Evolutionary conservation across 2,329 filamentous ascomycete genomes (phyloP).

Genomic region (Graphilbum ipis-grandicollis): DNA sequence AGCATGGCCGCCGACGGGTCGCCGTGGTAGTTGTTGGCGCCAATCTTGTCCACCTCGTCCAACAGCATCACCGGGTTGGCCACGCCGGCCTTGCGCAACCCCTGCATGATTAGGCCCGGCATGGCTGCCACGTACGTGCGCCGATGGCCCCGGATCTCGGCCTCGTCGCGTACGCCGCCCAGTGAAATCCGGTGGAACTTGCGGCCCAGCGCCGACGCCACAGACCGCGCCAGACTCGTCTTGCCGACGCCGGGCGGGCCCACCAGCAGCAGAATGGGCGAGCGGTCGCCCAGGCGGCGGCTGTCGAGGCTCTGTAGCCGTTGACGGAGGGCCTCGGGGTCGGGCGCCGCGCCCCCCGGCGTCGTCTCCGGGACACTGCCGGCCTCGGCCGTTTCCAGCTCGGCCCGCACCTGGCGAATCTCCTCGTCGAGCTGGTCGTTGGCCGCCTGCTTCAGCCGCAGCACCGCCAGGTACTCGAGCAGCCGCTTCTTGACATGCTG

Average conservation of each 20-base stretch:
- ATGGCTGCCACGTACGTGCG: slow-evolving; percentile 98
- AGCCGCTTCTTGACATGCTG: slow-evolving; percentile 95
- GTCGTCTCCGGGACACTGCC: slow-evolving; percentile 37
- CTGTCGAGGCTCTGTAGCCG: slow-evolving; percentile 53
- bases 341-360: not conserved
- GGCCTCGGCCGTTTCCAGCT: slow-evolving; percentile 25
- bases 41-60: slow-evolving; percentile 96
- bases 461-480: slow-evolving; percentile 88
- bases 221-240: slow-evolving; percentile 83
- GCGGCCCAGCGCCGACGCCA: slow-evolving; percentile 77
- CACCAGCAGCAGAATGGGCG: slow-evolving; percentile 82
- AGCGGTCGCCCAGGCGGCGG: slow-evolving; percentile 83
- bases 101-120: slow-evolving; percentile 88
- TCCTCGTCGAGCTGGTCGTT: slow-evolving; percentile 71
- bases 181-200: slow-evolving; percentile 97
- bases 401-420: slow-evolving; percentile 49
- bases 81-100: slow-evolving; percentile 86
- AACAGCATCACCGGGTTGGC: slow-evolving; percentile 89
- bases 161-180: slow-evolving; percentile 87
- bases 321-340: not conserved
- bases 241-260: slow-evolving; percentile 92
- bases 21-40: slow-evolving; percentile 77
- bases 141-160: slow-evolving; percentile 87
- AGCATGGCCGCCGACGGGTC: slow-evolving; percentile 96
- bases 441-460: slow-evolving; percentile 82